Evolutionary conservation across 768 basidiomycete genomes (phyloP).

Genomic region (Suillus sp.): DNA sequence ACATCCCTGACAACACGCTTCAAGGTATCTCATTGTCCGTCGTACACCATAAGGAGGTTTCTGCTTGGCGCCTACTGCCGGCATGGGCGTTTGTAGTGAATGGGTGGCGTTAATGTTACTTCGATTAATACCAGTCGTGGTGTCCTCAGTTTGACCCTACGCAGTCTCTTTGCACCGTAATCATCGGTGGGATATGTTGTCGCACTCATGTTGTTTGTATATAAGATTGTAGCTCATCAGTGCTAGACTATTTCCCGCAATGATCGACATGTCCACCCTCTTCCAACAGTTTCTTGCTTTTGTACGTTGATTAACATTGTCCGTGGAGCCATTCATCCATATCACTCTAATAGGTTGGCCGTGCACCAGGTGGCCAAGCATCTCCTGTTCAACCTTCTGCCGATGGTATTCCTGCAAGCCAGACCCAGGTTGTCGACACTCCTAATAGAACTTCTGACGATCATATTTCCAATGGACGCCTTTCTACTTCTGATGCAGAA

Average conservation of each 20-base stretch:
- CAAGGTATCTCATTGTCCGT: neutral
- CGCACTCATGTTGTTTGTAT: neutral
- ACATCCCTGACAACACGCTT: conserved; percentile 3
- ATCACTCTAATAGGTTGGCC: neutral
- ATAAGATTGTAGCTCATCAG: neutral
- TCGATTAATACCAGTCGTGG: neutral
- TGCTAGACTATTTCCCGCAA: neutral
- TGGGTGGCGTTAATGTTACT: neutral
- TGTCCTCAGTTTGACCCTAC: neutral
- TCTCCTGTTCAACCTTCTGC: neutral
- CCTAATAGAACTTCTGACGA: neutral
- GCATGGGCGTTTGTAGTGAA: neutral
- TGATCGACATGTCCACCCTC: neutral
- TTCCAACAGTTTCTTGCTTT: neutral
- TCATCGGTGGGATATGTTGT: neutral
- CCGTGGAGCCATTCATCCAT: neutral
- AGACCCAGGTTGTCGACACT: neutral
- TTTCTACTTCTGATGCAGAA: neutral
- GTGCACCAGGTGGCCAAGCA: neutral
- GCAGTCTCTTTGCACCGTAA: neutral
- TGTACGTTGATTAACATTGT: neutral
- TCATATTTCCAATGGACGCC: neutral
- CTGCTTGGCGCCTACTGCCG: too few relatives aligned
- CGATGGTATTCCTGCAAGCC: neutral
- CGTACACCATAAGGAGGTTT: neutral